Percentiles rank a stretch among this genome's conserved stretches.
These are phyloP conservation scores for Torulaspora indica DNA, from an alignment of 805 yeast genomes.

Conservation along the genomic window DNA sequence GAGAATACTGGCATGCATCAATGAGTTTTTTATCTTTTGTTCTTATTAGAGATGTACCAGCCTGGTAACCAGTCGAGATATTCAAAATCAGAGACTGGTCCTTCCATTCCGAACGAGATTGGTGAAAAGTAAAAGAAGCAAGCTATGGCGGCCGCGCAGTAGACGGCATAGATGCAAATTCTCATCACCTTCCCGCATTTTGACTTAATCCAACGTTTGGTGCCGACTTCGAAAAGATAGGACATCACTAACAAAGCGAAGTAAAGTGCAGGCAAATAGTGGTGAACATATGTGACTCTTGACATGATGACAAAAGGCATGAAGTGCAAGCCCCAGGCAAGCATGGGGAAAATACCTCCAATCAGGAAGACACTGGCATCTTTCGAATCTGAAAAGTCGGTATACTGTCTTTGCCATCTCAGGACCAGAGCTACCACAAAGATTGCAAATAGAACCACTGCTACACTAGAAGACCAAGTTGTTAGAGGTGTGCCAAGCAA, in stretches of 20 bases:
- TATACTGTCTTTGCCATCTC: slow-evolving; percentile 80
- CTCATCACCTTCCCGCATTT: slow-evolving; percentile 28
- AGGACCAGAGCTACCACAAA: slow-evolving; percentile 45
- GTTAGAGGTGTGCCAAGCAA: slow-evolving; percentile 73
- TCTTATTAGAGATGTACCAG: slow-evolving; percentile 42
- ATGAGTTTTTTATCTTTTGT: slow-evolving; percentile 6
- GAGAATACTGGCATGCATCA: background rate
- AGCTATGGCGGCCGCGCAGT: slow-evolving; percentile 44
- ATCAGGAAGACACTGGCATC: slow-evolving; percentile 52
- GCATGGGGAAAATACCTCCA: slow-evolving; percentile 73
- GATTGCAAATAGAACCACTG: slow-evolving; percentile 52
- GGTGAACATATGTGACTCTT: slow-evolving; percentile 82
- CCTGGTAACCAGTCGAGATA: slow-evolving; percentile 47
- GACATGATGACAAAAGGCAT: slow-evolving; percentile 77
- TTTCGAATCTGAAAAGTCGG: slow-evolving; percentile 49
- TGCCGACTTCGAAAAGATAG: slow-evolving; percentile 48
- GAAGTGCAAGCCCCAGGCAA: slow-evolving; percentile 78
- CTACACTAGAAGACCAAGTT: slow-evolving; percentile 68
- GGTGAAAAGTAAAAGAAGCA: slow-evolving; percentile 59
- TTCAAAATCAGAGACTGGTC: slow-evolving; percentile 38
- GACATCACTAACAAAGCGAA: slow-evolving; percentile 60
- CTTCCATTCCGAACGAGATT: slow-evolving; percentile 63
- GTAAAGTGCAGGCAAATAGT: slow-evolving; percentile 77
- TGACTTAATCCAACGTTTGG: slow-evolving; percentile 32
- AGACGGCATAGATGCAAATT: slow-evolving; percentile 37